Conservation (phyloP, 2,329 filamentous ascomycete genomes). For the Colletotrichum higginsianum region DNA sequence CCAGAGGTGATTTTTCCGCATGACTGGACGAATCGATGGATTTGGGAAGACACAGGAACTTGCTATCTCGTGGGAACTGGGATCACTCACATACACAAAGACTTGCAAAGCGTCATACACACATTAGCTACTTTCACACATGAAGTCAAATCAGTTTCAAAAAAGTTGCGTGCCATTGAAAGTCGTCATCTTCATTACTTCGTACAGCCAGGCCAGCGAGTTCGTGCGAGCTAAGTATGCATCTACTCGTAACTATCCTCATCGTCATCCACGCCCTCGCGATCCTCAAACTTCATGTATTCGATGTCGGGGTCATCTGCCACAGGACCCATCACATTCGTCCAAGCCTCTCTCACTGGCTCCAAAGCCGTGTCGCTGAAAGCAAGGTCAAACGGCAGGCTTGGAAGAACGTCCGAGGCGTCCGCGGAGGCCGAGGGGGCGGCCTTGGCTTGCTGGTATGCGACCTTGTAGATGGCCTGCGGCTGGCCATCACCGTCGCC, state of each 20-base stretch:
- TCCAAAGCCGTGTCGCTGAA: slow-evolving; percentile 81
- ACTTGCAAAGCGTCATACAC: slow-evolving; percentile 20
- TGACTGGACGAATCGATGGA: neutral
- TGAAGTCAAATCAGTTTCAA: slow-evolving; percentile 13
- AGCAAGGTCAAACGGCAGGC: slow-evolving; percentile 74
- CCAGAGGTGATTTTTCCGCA: neutral
- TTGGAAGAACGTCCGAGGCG: slow-evolving; percentile 68
- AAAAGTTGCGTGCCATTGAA: neutral
- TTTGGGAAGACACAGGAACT: slow-evolving; percentile 10
- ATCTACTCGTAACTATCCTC: slow-evolving; percentile 63
- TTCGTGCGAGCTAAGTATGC: neutral
- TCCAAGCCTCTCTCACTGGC: slow-evolving; percentile 80
- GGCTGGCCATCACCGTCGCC: slow-evolving; percentile 49
- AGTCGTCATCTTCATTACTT: slow-evolving; percentile 44
- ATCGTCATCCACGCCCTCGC: slow-evolving; percentile 74
- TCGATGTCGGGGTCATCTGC: slow-evolving; percentile 57
- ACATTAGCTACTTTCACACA: slow-evolving; percentile 40
- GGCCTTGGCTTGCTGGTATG: slow-evolving; percentile 67
- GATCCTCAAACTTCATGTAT: slow-evolving; percentile 86
- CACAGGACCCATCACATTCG: slow-evolving; percentile 69
- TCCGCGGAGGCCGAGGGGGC: slow-evolving; percentile 50
- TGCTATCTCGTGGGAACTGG: slow-evolving; percentile 19
- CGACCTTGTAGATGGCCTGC: slow-evolving; percentile 64
- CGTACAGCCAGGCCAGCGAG: slow-evolving; percentile 31
- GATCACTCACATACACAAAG: neutral